Percentiles rank a stretch among this genome's conserved stretches.
phyloP scores from a whole-genome alignment of 2,329 filamentous ascomycete genomes.

The Botrytis fragariae region DNA sequence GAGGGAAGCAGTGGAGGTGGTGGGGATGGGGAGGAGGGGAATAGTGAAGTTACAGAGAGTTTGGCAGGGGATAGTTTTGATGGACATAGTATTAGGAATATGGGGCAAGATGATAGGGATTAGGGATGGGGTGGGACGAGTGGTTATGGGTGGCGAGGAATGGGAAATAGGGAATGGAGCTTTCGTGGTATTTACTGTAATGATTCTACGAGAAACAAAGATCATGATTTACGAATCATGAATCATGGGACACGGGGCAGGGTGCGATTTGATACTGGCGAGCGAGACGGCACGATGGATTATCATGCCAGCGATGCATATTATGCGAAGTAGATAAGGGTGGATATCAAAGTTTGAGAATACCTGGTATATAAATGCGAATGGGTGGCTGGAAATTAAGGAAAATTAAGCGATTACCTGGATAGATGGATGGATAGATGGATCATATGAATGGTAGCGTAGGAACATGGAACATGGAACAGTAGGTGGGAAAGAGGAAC shows the following conservation, averaged over 20 bases:
- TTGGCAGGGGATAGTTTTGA: not conserved
- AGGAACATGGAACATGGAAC: not conserved
- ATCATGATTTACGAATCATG: constrained; percentile 2
- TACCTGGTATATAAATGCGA: not conserved
- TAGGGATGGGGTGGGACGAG: not conserved
- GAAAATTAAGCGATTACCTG: not conserved
- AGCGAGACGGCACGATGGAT: not conserved
- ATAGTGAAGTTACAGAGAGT: constrained; percentile 6
- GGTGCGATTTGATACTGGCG: not conserved
- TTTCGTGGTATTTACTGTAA: not conserved
- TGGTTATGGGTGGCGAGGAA: not conserved
- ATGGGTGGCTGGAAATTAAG: not conserved
- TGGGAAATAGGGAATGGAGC: not conserved
- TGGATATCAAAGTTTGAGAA: not conserved
- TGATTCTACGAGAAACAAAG: not conserved
- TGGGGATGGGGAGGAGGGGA: not conserved
- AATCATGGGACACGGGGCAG: not conserved
- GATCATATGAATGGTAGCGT: not conserved
- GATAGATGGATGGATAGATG: not conserved
- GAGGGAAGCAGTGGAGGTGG: not conserved
- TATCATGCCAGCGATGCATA: not conserved
- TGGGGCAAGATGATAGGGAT: not conserved
- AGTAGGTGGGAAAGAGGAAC: too few species aligned
- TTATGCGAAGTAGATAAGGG: not conserved
- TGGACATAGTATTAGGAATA: not conserved